Evolutionary conservation across 192 early-diverging fungal species (phyloP).

Genomic region (Phlyctochytrium arcticum): DNA sequence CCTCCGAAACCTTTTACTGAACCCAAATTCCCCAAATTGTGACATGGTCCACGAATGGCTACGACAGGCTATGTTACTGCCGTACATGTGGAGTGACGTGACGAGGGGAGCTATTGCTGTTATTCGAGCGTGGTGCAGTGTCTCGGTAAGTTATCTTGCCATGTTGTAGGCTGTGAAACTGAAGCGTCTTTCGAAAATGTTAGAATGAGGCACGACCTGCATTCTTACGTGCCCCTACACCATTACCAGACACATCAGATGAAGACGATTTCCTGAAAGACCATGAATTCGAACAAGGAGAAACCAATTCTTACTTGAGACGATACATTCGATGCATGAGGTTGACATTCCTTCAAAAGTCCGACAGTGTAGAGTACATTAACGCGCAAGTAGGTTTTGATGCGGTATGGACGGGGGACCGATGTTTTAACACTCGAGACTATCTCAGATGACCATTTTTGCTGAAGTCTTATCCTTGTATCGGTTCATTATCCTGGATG

Average conservation of each 20-base stretch:
- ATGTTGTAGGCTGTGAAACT: too few species aligned
- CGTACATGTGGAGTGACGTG: conserved; percentile 62
- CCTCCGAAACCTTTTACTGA: conserved; percentile 15
- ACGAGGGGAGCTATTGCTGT: conserved; percentile 61
- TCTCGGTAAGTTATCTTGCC: conserved; percentile 17
- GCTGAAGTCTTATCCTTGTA: conserved; percentile 67
- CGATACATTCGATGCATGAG: conserved; percentile 65
- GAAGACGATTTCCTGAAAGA: background rate
- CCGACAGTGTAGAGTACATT: conserved; percentile 39
- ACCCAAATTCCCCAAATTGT: conserved; percentile 47
- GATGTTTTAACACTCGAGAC: background rate
- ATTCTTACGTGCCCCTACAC: conserved; percentile 45
- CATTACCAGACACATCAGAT: background rate
- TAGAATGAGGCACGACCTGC: conserved; percentile 68
- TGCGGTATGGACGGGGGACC: background rate
- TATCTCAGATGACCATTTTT: conserved; percentile 49
- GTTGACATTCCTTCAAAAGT: conserved; percentile 57
- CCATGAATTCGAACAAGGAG: too few species aligned
- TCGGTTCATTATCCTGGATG: conserved; percentile 50
- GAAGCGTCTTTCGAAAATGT: too few species aligned
- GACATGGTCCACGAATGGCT: conserved; percentile 78
- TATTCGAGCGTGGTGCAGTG: conserved; percentile 60
- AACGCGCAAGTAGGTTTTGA: conserved; percentile 36
- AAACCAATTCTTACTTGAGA: conserved; percentile 55
- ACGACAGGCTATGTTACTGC: conserved; percentile 64